Conservation (phyloP, 371 early-diverging fungal species). For the Mortierella sp. region DNA sequence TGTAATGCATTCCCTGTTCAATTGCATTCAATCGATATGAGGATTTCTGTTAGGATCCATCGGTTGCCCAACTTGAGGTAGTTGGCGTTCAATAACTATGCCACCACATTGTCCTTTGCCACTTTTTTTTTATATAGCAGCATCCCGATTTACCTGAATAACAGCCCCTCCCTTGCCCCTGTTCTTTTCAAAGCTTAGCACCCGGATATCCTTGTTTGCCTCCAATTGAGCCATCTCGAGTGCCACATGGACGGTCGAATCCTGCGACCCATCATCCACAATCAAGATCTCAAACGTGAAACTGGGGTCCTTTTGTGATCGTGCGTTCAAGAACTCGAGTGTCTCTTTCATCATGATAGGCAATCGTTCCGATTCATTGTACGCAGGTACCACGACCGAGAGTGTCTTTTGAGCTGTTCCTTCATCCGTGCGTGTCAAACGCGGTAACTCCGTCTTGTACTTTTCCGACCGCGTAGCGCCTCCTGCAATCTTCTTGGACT, state of each 20-base stretch:
- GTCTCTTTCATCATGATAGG: conserved; percentile 87
- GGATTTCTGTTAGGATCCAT: not conserved
- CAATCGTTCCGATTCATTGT: conserved; percentile 88
- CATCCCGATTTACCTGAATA: conserved; percentile 72
- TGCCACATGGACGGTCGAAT: conserved; percentile 78
- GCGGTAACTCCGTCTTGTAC: conserved; percentile 30
- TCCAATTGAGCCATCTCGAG: conserved; percentile 70
- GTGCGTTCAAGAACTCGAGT: conserved; percentile 67
- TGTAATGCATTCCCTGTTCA: conserved; percentile 80
- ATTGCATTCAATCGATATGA: not conserved
- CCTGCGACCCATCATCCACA: conserved; percentile 91
- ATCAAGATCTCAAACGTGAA: conserved; percentile 88
- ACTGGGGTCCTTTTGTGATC: conserved; percentile 41
- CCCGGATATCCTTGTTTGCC: conserved; percentile 68
- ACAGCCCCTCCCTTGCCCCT: conserved; percentile 96
- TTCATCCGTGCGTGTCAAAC: conserved; percentile 32
- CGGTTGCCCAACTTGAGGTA: not conserved
- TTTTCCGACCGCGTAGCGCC: conserved; percentile 37
- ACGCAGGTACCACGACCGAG: conserved; percentile 91
- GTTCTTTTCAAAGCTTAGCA: conserved; percentile 83
- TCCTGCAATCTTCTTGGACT: conserved; percentile 27
- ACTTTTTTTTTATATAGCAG: not conserved
- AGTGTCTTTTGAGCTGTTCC: conserved; percentile 47
- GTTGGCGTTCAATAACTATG: too few species aligned
- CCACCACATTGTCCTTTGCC: not conserved